Percentiles rank a stretch among this genome's conserved stretches.
phyloP scores from a whole-genome alignment of 2,329 filamentous ascomycete species.

The Colletotrichum lupini region DNA sequence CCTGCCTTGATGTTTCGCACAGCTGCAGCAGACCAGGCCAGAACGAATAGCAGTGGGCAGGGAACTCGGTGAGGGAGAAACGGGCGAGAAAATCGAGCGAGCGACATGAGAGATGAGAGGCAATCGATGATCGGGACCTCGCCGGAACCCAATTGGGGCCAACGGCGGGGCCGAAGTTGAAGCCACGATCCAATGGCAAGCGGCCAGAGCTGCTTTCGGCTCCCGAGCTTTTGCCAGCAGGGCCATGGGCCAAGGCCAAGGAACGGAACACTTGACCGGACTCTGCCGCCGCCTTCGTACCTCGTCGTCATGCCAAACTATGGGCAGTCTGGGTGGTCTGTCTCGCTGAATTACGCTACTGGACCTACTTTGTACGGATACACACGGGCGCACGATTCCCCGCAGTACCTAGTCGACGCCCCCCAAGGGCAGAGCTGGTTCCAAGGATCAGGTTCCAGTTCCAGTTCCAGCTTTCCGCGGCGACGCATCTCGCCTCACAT shows the following conservation, averaged over 20 bases:
- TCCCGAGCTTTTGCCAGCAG: constrained; percentile 28
- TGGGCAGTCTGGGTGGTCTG: neutral
- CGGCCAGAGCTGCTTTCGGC: neutral
- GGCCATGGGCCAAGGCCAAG: neutral
- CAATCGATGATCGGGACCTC: constrained; percentile 7
- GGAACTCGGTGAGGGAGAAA: constrained; percentile 18
- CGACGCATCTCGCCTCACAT: constrained; percentile 20
- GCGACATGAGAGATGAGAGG: neutral
- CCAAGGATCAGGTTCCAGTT: neutral
- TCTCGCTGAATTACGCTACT: neutral
- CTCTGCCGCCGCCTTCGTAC: neutral
- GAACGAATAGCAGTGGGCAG: neutral
- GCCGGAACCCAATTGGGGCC: constrained; percentile 19
- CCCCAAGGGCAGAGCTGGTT: neutral
- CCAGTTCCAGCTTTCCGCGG: neutral
- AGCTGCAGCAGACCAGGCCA: neutral
- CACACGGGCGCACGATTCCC: neutral
- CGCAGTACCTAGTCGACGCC: neutral
- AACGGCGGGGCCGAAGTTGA: constrained; percentile 20
- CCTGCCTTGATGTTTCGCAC: neutral
- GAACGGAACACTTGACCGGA: constrained; percentile 3
- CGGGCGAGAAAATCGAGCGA: constrained; percentile 9
- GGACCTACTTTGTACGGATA: too few relatives aligned
- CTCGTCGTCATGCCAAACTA: neutral
- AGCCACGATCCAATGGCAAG: constrained; percentile 12